Evolutionary conservation across 768 basidiomycete genomes (phyloP).

Genomic region (Boletus pseudo-olivaceus): DNA sequence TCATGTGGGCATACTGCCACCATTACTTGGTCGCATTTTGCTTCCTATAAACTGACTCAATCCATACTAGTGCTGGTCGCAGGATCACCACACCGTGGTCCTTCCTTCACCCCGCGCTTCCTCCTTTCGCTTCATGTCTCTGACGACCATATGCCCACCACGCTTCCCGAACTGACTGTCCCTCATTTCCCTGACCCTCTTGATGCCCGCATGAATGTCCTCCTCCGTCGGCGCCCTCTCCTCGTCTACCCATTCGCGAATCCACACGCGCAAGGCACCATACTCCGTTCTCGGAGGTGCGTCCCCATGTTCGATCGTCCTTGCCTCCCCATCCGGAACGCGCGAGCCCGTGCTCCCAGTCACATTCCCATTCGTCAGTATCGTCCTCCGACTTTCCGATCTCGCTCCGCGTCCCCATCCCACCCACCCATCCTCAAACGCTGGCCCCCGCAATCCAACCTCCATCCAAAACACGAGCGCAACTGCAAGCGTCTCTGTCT

Average conservation of each 20-base stretch:
- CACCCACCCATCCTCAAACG: conserved; percentile 47
- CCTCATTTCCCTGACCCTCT: conserved; percentile 28
- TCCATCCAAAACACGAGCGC: conserved; percentile 73
- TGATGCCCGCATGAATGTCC: conserved; percentile 33
- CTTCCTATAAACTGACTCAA: not conserved
- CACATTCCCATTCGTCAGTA: too few relatives aligned
- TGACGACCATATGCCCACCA: conserved; percentile 5
- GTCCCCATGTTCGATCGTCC: not conserved
- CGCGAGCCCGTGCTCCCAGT: too few relatives aligned
- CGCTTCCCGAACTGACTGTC: conserved; percentile 19
- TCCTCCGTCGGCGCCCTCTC: conserved; percentile 40
- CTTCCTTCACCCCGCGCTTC: not conserved
- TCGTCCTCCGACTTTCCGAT: not conserved
- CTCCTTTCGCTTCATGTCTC: not conserved
- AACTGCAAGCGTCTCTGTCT: conserved; percentile 51
- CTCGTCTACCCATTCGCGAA: conserved; percentile 56
- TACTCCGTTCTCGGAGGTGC: conserved; percentile 21
- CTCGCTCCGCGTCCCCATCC: not conserved
- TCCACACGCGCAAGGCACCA: conserved; percentile 40
- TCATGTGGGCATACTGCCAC: too few relatives aligned
- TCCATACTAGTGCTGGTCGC: not conserved
- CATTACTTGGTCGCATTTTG: too few relatives aligned
- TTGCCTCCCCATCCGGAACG: not conserved
- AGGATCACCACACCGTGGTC: not conserved
- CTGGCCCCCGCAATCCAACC: conserved; percentile 56